phyloP scores from a whole-genome alignment of 768 basidiomycete genomes.

The Serendipita sp. region DNA sequence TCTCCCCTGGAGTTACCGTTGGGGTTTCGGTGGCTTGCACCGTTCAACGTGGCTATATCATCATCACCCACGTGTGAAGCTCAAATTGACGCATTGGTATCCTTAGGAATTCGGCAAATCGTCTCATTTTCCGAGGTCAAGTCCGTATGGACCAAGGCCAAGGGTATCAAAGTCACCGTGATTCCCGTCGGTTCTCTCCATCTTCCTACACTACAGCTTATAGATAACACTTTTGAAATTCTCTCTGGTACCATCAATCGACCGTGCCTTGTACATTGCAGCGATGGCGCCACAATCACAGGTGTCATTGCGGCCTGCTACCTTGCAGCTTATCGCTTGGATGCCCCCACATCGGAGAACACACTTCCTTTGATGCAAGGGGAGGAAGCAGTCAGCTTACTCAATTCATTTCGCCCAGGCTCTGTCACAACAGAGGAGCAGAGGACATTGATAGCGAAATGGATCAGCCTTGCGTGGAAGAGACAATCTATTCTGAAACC shows the following conservation, averaged over 20 bases:
- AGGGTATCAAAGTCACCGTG: constrained; percentile 32
- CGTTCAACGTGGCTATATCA: constrained; percentile 42
- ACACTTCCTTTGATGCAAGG: constrained; percentile 33
- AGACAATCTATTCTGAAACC: constrained; percentile 35
- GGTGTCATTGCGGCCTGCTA: constrained; percentile 47
- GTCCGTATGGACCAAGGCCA: constrained; percentile 37
- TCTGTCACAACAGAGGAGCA: constrained; percentile 41
- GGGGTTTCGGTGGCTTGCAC: constrained; percentile 48
- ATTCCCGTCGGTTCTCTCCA: constrained; percentile 37
- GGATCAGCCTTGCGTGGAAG: constrained; percentile 44
- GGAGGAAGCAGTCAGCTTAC: constrained; percentile 27
- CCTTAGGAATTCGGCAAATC: constrained; percentile 41
- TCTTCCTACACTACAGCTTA: constrained; percentile 41
- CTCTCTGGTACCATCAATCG: constrained; percentile 29
- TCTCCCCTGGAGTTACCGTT: constrained; percentile 24
- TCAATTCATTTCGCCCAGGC: constrained; percentile 37
- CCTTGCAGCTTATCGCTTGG: constrained; percentile 39
- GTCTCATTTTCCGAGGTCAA: constrained; percentile 43
- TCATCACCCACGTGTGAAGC: constrained; percentile 36
- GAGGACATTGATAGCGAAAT: constrained; percentile 39
- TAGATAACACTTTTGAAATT: constrained; percentile 37
- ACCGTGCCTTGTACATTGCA: constrained; percentile 41
- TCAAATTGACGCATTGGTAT: constrained; percentile 32
- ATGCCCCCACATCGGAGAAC: constrained; percentile 23
- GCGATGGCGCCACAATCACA: constrained; percentile 45